These are phyloP conservation scores for Hypoxylon sp. DNA, from an alignment of 2,329 filamentous ascomycete species.

Conservation along the genomic window DNA sequence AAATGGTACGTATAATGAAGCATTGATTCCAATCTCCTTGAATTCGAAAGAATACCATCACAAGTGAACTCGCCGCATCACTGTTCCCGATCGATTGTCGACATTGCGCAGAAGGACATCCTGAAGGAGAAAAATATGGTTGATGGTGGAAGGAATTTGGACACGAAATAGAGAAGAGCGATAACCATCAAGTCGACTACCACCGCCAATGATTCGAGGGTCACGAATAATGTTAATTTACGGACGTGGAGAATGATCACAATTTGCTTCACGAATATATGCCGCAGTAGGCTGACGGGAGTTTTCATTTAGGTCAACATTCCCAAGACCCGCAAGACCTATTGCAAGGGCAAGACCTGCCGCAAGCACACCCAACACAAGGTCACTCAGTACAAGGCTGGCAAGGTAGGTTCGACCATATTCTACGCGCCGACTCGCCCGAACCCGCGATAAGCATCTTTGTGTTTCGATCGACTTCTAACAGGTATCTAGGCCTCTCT, in stretches of 20 bases:
- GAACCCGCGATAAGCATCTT: slow-evolving; percentile 5
- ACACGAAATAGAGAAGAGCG: slow-evolving; percentile 9
- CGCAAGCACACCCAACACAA: slow-evolving; percentile 91
- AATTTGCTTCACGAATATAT: slow-evolving; percentile 10
- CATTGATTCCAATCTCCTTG: slow-evolving; percentile 33
- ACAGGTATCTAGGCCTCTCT: slow-evolving; percentile 75
- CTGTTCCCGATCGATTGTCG: slow-evolving; percentile 1
- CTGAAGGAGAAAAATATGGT: neutral
- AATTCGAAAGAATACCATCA: slow-evolving; percentile 24
- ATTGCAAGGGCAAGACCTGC: slow-evolving; percentile 97
- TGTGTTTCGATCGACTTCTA: slow-evolving; percentile 22
- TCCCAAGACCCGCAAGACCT: slow-evolving; percentile 97
- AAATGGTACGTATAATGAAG: slow-evolving; percentile 59
- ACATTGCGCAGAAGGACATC: slow-evolving; percentile 14
- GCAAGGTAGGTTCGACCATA: slow-evolving; percentile 29
- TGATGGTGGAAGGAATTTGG: slow-evolving; percentile 9
- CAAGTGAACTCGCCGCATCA: neutral
- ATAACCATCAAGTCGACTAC: slow-evolving; percentile 1
- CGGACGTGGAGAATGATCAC: slow-evolving; percentile 7
- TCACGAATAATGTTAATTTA: neutral
- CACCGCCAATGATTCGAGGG: neutral
- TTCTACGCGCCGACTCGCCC: slow-evolving; percentile 6
- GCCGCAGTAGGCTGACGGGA: slow-evolving; percentile 25
- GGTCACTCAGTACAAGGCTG: slow-evolving; percentile 86
- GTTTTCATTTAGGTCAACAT: slow-evolving; percentile 82